Evolutionary conservation across 352 stramenopile species (phyloP), one percentile per base, ranked within the genome.

Genomic region (Peronosclerospora sorghi): DNA sequence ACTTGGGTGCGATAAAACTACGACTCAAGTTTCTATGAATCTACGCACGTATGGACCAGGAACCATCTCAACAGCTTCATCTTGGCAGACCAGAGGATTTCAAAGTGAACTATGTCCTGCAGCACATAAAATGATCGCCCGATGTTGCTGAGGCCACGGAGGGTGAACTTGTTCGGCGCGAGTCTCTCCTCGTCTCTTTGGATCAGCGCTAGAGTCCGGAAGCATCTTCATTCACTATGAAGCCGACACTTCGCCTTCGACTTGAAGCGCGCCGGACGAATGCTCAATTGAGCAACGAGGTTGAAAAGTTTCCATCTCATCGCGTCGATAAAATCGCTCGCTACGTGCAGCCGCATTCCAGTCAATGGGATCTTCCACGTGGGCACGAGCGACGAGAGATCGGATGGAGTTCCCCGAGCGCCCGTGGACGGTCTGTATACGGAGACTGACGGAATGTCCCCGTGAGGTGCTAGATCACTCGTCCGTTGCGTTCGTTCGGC

Each of bases 201-300:
- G 56, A 5, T 84, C 62, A 8, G 65, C 62, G 28, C 91, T 86
- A 1, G 95, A 9, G 77, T 83, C 17, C 71, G 59, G 32, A 94
- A 87, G 35, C 71, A 80, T 3, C 85, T 64, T 5, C 86, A n/a
- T n/a, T n/a, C 87, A 48, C 96, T 96, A 54, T 96, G 87, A 7
- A 95, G 71, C 68, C 1, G 86, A 80, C 9, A 94, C 60, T 28
- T 89, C 64, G 1, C 77, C 75, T 40, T 72, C 56, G 27, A 89
- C 66, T 14, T 49, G 66, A 2, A 48, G 44, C 0, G 74, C 76
- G 0, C 73, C 66, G 30, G 68, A 32, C 76, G 86, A 29, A 89
- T 70, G 24, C 61, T 62, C 7, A 92, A 46, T 4, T 76, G 65
- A 34, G 68, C 42, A 2, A 92, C 54, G 1, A 89, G 37, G 30